phyloP scores from a whole-genome alignment of 805 yeast species.

The Metschnikowia kofuensis region DNA sequence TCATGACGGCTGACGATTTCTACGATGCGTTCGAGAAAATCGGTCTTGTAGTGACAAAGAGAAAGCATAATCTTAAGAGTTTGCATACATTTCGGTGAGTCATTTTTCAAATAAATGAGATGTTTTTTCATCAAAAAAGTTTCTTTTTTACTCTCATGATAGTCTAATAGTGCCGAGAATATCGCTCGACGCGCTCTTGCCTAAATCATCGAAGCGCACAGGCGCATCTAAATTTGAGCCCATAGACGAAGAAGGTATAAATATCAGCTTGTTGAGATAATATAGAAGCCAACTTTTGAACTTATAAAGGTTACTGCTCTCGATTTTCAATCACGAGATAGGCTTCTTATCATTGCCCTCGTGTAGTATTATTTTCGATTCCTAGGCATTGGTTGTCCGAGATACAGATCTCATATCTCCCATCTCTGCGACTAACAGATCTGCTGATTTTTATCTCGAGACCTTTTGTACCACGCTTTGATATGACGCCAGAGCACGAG shows the following conservation, averaged over 20 bases:
- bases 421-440: no score
- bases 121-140: no score
- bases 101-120: no score
- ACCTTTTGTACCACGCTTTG: background rate
- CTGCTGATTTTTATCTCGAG: background rate
- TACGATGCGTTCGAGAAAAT: slow-evolving; percentile 23
- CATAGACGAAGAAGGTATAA: no score
- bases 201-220: slow-evolving; percentile 1
- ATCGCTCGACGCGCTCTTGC: background rate
- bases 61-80: slow-evolving; percentile 28
- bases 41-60: slow-evolving; percentile 18
- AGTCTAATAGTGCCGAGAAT: no score
- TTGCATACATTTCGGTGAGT: slow-evolving; percentile 20
- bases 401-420: no score
- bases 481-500: background rate
- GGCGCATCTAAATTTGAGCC: background rate
- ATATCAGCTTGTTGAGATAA: no score
- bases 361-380: background rate
- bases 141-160: no score
- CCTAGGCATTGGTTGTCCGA: background rate
- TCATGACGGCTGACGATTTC: slow-evolving; percentile 19
- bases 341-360: no score
- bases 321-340: no score
- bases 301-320: no score
- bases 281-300: no score